Evolutionary conservation across 2,329 filamentous ascomycete genomes (phyloP).

Genomic region (Xylogone sp.): DNA sequence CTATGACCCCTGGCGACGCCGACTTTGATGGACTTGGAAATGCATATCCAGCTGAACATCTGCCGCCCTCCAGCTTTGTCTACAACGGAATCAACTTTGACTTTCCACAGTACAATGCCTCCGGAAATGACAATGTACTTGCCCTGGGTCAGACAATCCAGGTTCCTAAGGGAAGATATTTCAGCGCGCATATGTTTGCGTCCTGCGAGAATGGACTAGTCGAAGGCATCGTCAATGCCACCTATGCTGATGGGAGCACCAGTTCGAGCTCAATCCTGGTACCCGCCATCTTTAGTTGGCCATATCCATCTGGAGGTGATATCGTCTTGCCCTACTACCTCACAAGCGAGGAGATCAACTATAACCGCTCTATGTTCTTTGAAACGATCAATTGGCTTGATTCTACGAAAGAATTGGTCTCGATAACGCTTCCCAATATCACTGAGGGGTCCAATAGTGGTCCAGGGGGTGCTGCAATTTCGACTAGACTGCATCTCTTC

Average conservation of each 20-base stretch:
- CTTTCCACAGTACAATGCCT: conserved; percentile 34
- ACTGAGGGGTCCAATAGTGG: conserved; percentile 17
- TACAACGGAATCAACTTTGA: conserved; percentile 35
- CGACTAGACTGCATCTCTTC: conserved; percentile 36
- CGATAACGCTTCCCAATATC: conserved; percentile 35
- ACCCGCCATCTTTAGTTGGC: conserved; percentile 37
- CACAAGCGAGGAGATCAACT: conserved; percentile 33
- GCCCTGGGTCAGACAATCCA: conserved; percentile 35
- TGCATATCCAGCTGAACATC: conserved; percentile 34
- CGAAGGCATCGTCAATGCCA: conserved; percentile 36
- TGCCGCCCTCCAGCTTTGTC: conserved; percentile 23
- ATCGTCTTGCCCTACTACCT: conserved; percentile 38
- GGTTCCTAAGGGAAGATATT: conserved; percentile 25
- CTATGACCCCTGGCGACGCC: conserved; percentile 37
- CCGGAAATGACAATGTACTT: conserved; percentile 36
- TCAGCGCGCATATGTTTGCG: conserved; percentile 38
- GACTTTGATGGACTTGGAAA: conserved; percentile 36
- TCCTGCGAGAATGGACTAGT: conserved; percentile 32
- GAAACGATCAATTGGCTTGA: conserved; percentile 35
- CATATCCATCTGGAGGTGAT: conserved; percentile 40
- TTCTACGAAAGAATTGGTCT: conserved; percentile 31
- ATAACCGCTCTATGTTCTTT: conserved; percentile 39
- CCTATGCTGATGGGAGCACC: conserved; percentile 36
- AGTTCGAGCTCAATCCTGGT: conserved; percentile 36
- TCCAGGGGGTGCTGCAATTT: conserved; percentile 18